These are phyloP conservation scores for Aquilaria agallochum DNA, from an alignment of 441 rosid species.

Conservation along the genomic window DNA sequence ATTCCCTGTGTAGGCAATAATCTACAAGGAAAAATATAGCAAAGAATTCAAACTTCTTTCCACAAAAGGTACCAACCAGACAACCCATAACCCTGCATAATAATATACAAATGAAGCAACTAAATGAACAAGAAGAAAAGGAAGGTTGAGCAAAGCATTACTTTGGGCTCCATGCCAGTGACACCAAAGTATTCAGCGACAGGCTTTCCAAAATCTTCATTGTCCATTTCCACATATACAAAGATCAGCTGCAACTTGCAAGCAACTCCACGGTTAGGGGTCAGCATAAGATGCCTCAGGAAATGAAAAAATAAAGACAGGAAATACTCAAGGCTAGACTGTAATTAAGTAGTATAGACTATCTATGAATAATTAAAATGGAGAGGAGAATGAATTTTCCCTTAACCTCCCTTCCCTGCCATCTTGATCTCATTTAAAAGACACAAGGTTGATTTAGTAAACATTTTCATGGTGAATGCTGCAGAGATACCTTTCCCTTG, in stretches of 20 bases:
- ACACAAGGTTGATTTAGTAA: too few relatives aligned
- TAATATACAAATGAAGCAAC: background rate
- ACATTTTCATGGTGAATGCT: too few relatives aligned
- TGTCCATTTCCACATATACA: conserved; percentile 84
- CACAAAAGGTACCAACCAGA: background rate
- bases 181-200: conserved; percentile 95
- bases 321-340: too few relatives aligned
- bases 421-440: too few relatives aligned
- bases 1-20: conserved; percentile 82
- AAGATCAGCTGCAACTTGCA: conserved; percentile 66
- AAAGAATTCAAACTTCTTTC: conserved; percentile 7
- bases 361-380: too few relatives aligned
- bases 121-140: background rate
- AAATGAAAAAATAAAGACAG: conserved; percentile 1
- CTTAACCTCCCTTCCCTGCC: too few relatives aligned
- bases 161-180: conserved; percentile 63
- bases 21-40: conserved; percentile 31
- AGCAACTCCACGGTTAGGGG: background rate
- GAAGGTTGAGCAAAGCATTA: conserved; percentile 15
- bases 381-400: too few relatives aligned
- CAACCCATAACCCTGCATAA: background rate
- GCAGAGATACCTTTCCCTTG: conserved; percentile 78
- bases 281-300: conserved; percentile 11
- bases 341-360: too few relatives aligned
- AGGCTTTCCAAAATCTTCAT: conserved; percentile 88